Evolutionary conservation across 306 rosid species (phyloP), one percentile per base, ranked within the genome.

Genomic region (Pachyrhizus erosus): DNA sequence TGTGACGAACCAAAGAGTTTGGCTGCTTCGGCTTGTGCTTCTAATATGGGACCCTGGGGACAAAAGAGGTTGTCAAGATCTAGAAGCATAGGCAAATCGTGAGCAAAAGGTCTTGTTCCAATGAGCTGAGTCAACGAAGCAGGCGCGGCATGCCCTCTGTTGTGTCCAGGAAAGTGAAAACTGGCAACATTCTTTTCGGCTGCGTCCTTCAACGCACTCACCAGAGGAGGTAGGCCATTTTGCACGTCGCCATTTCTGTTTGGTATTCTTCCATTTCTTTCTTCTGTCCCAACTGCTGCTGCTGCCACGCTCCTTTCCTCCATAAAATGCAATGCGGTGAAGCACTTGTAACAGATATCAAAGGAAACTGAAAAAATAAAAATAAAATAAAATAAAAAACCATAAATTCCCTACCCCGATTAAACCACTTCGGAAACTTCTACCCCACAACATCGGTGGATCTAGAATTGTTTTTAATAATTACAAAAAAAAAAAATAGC

Each of bases 121-220:
- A 91, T 92, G 60, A 91, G 87, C 24, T 33, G 84, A 72, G 92
- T 82, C 73, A 94, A 62, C 3, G 94, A 89, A 69, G 86, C 40
- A 7, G 97, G 94, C 1, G 97, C 98, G 7, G 97, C 97, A 14
- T 64, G 87, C 62, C 98, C 98, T 88, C 98, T 87, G 78, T 91
- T 94, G 82, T 92, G 98, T 24, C 98, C 97, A 39, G 97, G 98
- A 80, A 94, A 94, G 90, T 94, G 97, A 87, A 92, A 94, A 76
- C 86, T 84, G 34, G 91, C 97, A 7, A 82, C 86, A 23, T 85
- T 80, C 80, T 90, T 85, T 55, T 86, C 87, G 15, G 97, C 93
- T 0, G 97, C 86, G 57, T 85, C 84, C 84, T 91, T 87, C 89
- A 94, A 73, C 52, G 98, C 97, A 57, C 79, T 61, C 26, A 92